Base-by-base conservation (phyloP, 768 basidiomycete genomes). In the Floccularia luteovirens region DNA sequence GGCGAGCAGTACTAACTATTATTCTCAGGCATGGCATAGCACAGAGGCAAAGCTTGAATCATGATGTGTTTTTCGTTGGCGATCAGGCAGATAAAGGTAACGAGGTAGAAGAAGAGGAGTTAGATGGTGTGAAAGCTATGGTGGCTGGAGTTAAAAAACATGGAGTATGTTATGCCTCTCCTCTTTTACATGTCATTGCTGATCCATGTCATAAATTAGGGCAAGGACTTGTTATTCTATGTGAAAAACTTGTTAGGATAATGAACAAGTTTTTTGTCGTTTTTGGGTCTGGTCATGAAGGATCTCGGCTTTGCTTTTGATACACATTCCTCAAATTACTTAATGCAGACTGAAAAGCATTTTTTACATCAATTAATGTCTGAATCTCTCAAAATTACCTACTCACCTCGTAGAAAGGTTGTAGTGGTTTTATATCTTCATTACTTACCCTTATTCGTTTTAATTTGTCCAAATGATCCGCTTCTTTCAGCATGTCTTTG, bases 401-500 rank as follows among this genome's bases (percentile, higher is more conserved):
- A 47, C 67, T 17, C 46, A 88, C 89, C 66, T 85, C 81, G 55
- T 96, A 96, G 42, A 67, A 63, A 31, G 69, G 60, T 34, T 62
- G 53, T 23, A 90, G 62, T 11, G 69, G 58, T 13, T 62, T 70
- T 3, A 86, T 58, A 17, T 84, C 82, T 38, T 70, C 70, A 34
- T 81, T 79, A 27, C 65, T 57, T 2, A 92, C 67, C 46, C 75
- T 74, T 46, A 87, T 39, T 49, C 79, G 77, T 57, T 82, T 83
- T 14, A 96, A 70, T 47, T 69, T 71, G 3, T 73, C 64, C 28
- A 86, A 61, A 52, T 91, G 90, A 36, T 75, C 77, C 1, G 83
- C 81, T 1, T 71, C 69, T 45, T 73, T 77, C 47, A 96, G 57
- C 76, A 96, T 84, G 3, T 62, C 58, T 58, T 93, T 94, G 70